Base-by-base conservation (phyloP, 495 filamentous ascomycete genomes). In the Lasiosphaeria hispida region DNA sequence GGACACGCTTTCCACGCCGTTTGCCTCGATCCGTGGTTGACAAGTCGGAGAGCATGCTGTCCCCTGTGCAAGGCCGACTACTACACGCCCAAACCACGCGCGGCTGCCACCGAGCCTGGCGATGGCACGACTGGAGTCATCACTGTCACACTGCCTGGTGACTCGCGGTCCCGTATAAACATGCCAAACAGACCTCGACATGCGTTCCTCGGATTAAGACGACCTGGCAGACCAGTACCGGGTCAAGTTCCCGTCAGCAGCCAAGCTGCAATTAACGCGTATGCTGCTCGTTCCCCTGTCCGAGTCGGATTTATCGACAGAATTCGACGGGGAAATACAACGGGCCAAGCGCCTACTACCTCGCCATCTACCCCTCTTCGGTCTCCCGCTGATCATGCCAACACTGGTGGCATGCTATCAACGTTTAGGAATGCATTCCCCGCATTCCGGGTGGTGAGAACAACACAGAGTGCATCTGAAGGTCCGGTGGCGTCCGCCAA, bases 61-160 rank as follows among this genome's bases (percentile, higher is more conserved):
- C 95, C 95, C 48, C 83, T 97, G 43, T 97, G 94, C 78, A 99
- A 99, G 75, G 87, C 90, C 37, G 92, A 97, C 61, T 98, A 97
- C 72, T 97, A 95, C 70, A 84, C 89, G 37, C 91, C 92, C 0
- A 96, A 96, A 68, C 89, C 89, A 15, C 87, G 88, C 6, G 66
- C 74, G 1, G 59, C 68, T 10, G 68, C 67, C 14, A 61, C 69
- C 8, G 72, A 76, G 7, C 63, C 69, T 19, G 70, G 62, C 23
- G 67, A 69, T 34, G 65, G 63, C 18, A 63, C 58, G 43, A 48
- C 18, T 1, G 60, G 60, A 7, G 59, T 66, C 39, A 65, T 67
- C n/a, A 53, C 63, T 13, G 68, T 67, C 15, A 57, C 58, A 2
- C 42, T 69, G 3, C 47, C 63, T 4, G 48, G 36, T 43, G 62